These are phyloP conservation scores for Boletus reticuloceps DNA, from an alignment of 768 basidiomycete species.

Conservation along the genomic window DNA sequence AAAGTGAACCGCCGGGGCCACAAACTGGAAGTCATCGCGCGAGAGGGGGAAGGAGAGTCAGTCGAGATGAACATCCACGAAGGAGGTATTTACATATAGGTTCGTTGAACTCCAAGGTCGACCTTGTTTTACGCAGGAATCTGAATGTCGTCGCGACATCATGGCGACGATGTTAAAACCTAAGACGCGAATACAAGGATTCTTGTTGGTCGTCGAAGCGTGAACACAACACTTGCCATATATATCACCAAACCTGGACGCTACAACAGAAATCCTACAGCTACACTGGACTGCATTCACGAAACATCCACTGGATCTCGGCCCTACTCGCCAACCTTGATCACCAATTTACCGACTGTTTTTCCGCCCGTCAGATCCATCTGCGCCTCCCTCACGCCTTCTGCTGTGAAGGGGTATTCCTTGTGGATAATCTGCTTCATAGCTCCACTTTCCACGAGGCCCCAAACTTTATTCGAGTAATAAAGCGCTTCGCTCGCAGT, in stretches of 20 bases:
- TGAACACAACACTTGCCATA: constrained; percentile 22
- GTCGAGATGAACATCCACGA: neutral
- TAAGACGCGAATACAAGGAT: constrained; percentile 20
- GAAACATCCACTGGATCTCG: neutral
- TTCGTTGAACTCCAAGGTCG: constrained; percentile 15
- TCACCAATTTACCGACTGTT: constrained; percentile 82
- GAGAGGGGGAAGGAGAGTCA: constrained; percentile 6
- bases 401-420: constrained; percentile 81
- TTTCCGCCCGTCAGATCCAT: constrained; percentile 71
- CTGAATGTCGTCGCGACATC: constrained; percentile 16
- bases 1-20: constrained; percentile 24
- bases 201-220: constrained; percentile 11
- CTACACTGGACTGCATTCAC: neutral
- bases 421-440: constrained; percentile 68
- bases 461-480: constrained; percentile 67
- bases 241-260: no score
- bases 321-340: constrained; percentile 51
- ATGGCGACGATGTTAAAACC: constrained; percentile 16
- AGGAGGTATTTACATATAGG: constrained; percentile 20
- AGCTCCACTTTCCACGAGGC: constrained; percentile 52
- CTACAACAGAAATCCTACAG: neutral
- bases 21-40: constrained; percentile 21
- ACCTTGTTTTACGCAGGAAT: constrained; percentile 22
- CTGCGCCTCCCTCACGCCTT: constrained; percentile 77
- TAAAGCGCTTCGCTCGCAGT: constrained; percentile 69